phyloP scores from a whole-genome alignment of 2,329 filamentous ascomycete genomes.

The Aspergillus ustus region DNA sequence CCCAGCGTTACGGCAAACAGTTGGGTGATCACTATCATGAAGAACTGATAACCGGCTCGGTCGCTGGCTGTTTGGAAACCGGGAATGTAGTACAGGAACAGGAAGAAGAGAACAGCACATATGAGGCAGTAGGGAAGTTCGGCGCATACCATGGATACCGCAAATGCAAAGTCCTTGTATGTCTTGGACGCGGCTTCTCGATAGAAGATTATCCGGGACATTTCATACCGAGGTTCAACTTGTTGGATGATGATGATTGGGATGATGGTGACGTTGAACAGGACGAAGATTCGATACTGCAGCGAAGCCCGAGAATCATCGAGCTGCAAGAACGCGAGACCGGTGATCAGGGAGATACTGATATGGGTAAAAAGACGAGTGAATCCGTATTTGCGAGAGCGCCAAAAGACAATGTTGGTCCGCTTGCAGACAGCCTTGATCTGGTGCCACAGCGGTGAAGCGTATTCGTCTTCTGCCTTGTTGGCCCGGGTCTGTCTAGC shows the following conservation, averaged over 20 bases:
- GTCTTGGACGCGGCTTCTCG: slow-evolving; percentile 85
- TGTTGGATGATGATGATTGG: slow-evolving; percentile 82
- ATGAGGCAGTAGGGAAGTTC: slow-evolving; percentile 84
- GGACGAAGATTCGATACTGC: slow-evolving; percentile 85
- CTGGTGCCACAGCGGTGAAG: slow-evolving; percentile 79
- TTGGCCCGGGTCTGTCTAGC: slow-evolving; percentile 45
- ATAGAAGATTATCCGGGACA: slow-evolving; percentile 81
- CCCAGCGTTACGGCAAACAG: slow-evolving; percentile 81
- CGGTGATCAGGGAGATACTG: slow-evolving; percentile 75
- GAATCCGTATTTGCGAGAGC: slow-evolving; percentile 86
- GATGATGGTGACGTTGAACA: slow-evolving; percentile 84
- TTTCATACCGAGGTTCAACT: slow-evolving; percentile 81
- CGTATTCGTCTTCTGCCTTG: slow-evolving; percentile 71
- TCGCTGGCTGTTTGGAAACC: slow-evolving; percentile 67
- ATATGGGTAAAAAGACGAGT: slow-evolving; percentile 86
- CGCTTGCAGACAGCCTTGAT: slow-evolving; percentile 74
- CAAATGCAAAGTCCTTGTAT: slow-evolving; percentile 81
- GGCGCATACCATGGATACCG: slow-evolving; percentile 75
- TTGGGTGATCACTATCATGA: slow-evolving; percentile 82
- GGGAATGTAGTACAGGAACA: slow-evolving; percentile 84
- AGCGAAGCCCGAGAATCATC: slow-evolving; percentile 75
- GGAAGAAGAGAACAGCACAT: slow-evolving; percentile 79
- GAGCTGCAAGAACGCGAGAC: slow-evolving; percentile 78
- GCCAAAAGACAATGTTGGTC: slow-evolving; percentile 80
- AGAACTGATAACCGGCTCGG: slow-evolving; percentile 82